Base-by-base conservation (phyloP, 2,329 filamentous ascomycete species). In the Sclerotinia nivalis region DNA sequence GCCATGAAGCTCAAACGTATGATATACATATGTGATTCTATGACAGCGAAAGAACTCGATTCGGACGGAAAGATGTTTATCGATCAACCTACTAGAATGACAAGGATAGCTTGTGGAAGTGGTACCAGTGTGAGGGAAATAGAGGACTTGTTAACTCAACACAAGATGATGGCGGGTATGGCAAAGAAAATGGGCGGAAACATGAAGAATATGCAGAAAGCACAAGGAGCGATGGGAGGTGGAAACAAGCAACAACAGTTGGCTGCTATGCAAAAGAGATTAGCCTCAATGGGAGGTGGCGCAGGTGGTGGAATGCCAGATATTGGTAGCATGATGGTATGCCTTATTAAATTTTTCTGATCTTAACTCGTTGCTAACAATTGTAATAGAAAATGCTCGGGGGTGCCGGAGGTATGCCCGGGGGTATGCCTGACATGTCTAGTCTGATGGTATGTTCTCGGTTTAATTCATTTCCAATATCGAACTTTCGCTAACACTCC, bases 151-250 rank as follows among this genome's bases (percentile, higher is more conserved):
- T 87, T 99, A n/a, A 97, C 94, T 0, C 96, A 99, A 82, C 95
- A 98, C 80, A 90, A 93, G 76, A 97, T 98, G 92, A 99, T 99
- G 96, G 92, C 93, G 0, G 93, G 93, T 70, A 97, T 99, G 93
- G 96, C 96, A 62, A 99, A 98, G 89, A 96, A 96, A 84, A 96
- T 99, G 89, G 95, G 96, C 70, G 94, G 94, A 52, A 94, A 93
- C 79, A 97, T 97, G 91, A 96, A 96, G 83, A 97, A 97, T 79
- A 96, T 98, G 91, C 93, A 97, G 80, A 89, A 91, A 66, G 94
- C 94, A 0, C 94, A 98, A 81, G 91, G 91, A 69, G 93, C 92
- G 73, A 93, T 97, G 89, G 92, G 91, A 40, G 93, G 94, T 58
- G 92, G 90, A 43, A 97, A 97, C 82, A 95, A 96, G 81, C 88